phyloP scores from a whole-genome alignment of 441 rosid species.

The Rhodomyrtus psidioides region DNA sequence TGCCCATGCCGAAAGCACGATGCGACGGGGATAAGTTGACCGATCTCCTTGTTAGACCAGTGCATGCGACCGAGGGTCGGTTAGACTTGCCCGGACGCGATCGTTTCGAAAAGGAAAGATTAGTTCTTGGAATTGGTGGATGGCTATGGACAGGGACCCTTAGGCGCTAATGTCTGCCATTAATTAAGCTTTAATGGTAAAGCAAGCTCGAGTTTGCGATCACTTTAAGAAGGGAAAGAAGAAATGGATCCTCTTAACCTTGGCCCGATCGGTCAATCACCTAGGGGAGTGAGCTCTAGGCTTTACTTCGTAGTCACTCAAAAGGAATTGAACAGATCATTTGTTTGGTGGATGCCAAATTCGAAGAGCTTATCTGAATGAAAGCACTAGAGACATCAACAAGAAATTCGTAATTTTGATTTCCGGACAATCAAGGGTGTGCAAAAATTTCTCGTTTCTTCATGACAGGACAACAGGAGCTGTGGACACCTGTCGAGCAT shows the following conservation, averaged over 20 bases:
- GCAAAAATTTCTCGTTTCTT: not conserved
- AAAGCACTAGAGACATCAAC: not conserved
- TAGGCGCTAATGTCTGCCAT: fast-evolving
- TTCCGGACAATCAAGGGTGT: not conserved
- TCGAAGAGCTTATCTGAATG: not conserved
- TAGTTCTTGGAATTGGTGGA: not conserved
- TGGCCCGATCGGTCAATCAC: not conserved
- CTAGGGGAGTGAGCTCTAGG: not conserved
- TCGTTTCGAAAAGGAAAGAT: not conserved
- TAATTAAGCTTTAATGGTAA: not conserved
- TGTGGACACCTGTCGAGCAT: not conserved
- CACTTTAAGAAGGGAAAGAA: not conserved
- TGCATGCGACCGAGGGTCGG: not conserved
- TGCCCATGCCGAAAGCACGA: not conserved
- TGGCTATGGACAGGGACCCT: not conserved
- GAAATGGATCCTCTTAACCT: not conserved
- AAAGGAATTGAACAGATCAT: not conserved
- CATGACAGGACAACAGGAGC: not conserved
- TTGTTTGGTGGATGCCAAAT: not conserved
- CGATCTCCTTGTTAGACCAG: not conserved
- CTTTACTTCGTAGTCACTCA: not conserved
- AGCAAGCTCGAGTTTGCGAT: not conserved
- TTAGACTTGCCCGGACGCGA: not conserved
- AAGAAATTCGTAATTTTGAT: too few species aligned
- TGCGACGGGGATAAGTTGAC: too few species aligned